Conservation (phyloP, 2,329 filamentous ascomycete species). For the Penicillium sp. region DNA sequence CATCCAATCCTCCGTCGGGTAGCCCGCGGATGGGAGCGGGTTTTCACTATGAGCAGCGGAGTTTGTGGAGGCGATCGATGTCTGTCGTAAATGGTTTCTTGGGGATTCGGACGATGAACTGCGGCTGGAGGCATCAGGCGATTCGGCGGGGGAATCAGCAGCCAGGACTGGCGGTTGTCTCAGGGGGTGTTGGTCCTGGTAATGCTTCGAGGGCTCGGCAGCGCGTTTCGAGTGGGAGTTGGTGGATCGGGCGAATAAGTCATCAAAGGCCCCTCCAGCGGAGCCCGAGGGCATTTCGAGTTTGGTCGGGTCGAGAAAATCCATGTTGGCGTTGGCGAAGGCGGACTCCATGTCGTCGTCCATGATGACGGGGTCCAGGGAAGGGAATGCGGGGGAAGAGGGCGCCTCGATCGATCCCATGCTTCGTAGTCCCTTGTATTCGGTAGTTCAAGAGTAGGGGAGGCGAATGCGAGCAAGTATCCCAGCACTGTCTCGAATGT, state of each 20-base stretch:
- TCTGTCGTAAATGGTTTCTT: slow-evolving; percentile 44
- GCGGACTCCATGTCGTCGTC: slow-evolving; percentile 49
- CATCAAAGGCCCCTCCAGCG: slow-evolving; percentile 48
- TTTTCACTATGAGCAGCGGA: slow-evolving; percentile 46
- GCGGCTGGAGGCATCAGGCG: slow-evolving; percentile 47
- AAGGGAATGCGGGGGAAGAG: slow-evolving; percentile 43
- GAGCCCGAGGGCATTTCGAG: slow-evolving; percentile 41
- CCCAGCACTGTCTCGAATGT: slow-evolving; percentile 7
- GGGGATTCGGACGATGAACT: slow-evolving; percentile 50
- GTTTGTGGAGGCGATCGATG: slow-evolving; percentile 45
- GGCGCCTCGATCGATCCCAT: slow-evolving; percentile 42
- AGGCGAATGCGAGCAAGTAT: slow-evolving; percentile 15
- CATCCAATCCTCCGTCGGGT: slow-evolving; percentile 42
- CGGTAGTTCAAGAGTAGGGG: slow-evolving; percentile 8
- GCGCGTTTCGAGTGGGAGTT: slow-evolving; percentile 34
- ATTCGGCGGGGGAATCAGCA: slow-evolving; percentile 50
- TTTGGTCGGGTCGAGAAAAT: slow-evolving; percentile 46
- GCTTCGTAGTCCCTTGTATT: slow-evolving; percentile 23
- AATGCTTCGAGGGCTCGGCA: slow-evolving; percentile 34
- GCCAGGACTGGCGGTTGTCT: slow-evolving; percentile 38
- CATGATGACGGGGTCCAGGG: slow-evolving; percentile 46
- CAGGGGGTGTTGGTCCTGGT: slow-evolving; percentile 38
- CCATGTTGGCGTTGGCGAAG: slow-evolving; percentile 47
- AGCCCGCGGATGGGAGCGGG: slow-evolving; percentile 39
- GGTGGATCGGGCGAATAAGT: slow-evolving; percentile 43